Percentiles rank a stretch among this genome's conserved stretches.
Conservation (phyloP, 257 asterid species). For the Nicotiana obtusifolia region DNA sequence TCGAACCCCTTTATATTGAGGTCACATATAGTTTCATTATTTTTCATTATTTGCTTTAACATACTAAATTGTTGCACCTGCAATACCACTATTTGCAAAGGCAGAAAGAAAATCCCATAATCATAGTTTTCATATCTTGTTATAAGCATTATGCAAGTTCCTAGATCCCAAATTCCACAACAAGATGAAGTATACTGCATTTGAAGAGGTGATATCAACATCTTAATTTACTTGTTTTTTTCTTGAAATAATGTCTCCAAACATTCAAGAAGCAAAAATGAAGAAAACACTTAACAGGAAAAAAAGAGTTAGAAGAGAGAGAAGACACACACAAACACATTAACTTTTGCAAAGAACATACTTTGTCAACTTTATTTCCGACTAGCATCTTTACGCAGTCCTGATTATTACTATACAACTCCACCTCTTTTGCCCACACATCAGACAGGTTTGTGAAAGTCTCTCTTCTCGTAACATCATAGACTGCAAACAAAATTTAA, state of each 20-base stretch:
- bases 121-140: not conserved
- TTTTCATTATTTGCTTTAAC: not conserved
- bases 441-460: slow-evolving; percentile 74
- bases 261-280: not conserved
- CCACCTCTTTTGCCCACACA: slow-evolving; percentile 88
- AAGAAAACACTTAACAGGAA: not conserved
- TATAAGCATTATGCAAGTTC: not conserved
- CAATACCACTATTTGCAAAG: not conserved
- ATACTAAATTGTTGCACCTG: not conserved
- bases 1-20: too few species aligned
- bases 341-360: slow-evolving; percentile 19
- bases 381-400: slow-evolving; percentile 90
- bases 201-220: not conserved
- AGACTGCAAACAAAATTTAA: slow-evolving; percentile 35
- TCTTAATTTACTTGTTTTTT: not conserved
- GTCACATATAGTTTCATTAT: not conserved
- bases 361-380: slow-evolving; percentile 89
- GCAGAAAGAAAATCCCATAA: not conserved
- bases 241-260: not conserved
- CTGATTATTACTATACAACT: slow-evolving; percentile 67
- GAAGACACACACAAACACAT: not conserved
- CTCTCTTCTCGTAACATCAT: slow-evolving; percentile 89
- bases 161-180: not conserved
- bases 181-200: not conserved
- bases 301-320: not conserved